Evolutionary conservation across 2,329 filamentous ascomycete species (phyloP).

Genomic region (Lomentospora prolificans): DNA sequence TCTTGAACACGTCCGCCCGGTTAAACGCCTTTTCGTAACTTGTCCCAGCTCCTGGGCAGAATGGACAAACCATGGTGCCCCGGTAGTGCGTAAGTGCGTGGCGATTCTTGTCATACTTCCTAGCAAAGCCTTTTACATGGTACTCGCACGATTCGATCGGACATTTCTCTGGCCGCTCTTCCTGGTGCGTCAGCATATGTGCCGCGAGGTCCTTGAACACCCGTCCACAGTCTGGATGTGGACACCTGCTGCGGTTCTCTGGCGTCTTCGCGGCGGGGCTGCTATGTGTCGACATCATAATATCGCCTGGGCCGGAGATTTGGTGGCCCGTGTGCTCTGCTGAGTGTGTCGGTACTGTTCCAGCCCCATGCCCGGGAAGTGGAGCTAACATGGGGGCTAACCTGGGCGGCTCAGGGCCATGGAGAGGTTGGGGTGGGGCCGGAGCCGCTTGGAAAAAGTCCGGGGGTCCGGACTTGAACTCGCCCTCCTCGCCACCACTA

Average conservation of each 20-base stretch:
- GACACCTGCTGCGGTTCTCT: conserved; percentile 39
- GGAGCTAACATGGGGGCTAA: neutral
- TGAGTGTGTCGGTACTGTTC: neutral
- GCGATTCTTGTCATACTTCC: conserved; percentile 96
- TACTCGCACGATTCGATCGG: conserved; percentile 91
- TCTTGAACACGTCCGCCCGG: conserved; percentile 92
- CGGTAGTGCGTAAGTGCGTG: conserved; percentile 97
- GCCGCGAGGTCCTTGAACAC: conserved; percentile 61
- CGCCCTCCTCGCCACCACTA: conserved; percentile 43
- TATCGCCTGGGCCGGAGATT: neutral
- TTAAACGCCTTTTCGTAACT: conserved; percentile 93
- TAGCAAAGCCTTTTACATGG: conserved; percentile 84
- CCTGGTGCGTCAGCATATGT: conserved; percentile 94
- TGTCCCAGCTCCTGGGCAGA: conserved; percentile 82
- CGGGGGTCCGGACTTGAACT: conserved; percentile 10
- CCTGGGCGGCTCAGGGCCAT: neutral
- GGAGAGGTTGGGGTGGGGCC: conserved; percentile 10
- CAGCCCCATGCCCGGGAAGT: neutral
- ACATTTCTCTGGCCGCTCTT: conserved; percentile 90
- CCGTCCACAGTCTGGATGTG: conserved; percentile 47
- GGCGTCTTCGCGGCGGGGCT: conserved; percentile 22
- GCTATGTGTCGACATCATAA: conserved; percentile 11
- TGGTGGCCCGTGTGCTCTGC: neutral
- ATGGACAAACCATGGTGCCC: conserved; percentile 94
- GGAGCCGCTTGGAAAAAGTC: conserved; percentile 7